Percentiles rank a stretch among this genome's conserved stretches.
These are phyloP conservation scores for Pseudogymnoascus sp. DNA, from an alignment of 2,329 filamentous ascomycete genomes.

Conservation along the genomic window DNA sequence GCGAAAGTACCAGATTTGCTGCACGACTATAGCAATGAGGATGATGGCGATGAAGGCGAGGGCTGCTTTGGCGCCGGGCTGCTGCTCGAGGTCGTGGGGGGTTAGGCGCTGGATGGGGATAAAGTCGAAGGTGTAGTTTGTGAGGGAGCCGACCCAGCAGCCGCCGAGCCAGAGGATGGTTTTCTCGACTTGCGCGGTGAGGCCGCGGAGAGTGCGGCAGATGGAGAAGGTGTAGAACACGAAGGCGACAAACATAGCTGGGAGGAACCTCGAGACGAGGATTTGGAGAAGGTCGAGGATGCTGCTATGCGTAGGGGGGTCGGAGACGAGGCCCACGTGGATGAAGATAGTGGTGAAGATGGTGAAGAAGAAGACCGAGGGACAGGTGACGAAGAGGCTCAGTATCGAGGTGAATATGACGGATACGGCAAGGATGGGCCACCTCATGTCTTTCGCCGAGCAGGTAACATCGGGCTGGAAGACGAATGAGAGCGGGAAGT, in stretches of 20 bases:
- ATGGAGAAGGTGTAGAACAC: slow-evolving; percentile 78
- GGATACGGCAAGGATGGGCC: slow-evolving; percentile 76
- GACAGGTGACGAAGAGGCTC: slow-evolving; percentile 72
- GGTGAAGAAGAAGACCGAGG: slow-evolving; percentile 76
- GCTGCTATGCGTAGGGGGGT: slow-evolving; percentile 63
- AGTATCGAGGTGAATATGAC: slow-evolving; percentile 69
- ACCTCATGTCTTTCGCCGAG: slow-evolving; percentile 68
- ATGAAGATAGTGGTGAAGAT: slow-evolving; percentile 78
- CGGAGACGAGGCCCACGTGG: slow-evolving; percentile 82
- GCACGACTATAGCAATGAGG: slow-evolving; percentile 58
- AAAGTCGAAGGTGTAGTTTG: slow-evolving; percentile 90
- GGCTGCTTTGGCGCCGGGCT: slow-evolving; percentile 81
- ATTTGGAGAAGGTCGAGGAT: slow-evolving; percentile 68
- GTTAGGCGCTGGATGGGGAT: slow-evolving; percentile 93
- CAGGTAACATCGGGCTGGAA: slow-evolving; percentile 62
- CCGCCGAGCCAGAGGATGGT: slow-evolving; percentile 82
- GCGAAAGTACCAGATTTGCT: slow-evolving; percentile 79
- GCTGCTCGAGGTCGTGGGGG: slow-evolving; percentile 75
- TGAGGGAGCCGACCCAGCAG: slow-evolving; percentile 83
- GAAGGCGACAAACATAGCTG: slow-evolving; percentile 78
- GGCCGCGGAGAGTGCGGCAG: slow-evolving; percentile 58
- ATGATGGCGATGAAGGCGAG: slow-evolving; percentile 68
- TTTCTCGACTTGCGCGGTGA: slow-evolving; percentile 83
- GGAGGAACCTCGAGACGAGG: slow-evolving; percentile 73
- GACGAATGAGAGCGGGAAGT: slow-evolving; percentile 79